Evolutionary conservation across 768 basidiomycete species (phyloP).

Genomic region (Amylocystis lapponica): DNA sequence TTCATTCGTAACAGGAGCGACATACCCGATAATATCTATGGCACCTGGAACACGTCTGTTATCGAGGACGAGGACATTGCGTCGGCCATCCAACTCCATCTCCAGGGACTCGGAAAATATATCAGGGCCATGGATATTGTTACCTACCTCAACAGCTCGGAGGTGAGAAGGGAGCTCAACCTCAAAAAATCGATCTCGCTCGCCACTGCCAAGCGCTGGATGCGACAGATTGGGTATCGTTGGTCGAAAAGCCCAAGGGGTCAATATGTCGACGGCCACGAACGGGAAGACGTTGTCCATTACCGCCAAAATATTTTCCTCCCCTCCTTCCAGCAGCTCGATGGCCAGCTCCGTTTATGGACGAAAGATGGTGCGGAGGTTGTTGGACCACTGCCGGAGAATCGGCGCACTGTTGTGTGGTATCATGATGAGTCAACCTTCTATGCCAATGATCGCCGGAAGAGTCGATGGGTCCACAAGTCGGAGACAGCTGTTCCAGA

Average conservation of each 20-base stretch:
- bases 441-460: constrained; percentile 28
- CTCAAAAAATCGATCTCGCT: constrained; percentile 15
- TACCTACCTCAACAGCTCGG: constrained; percentile 1
- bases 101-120: constrained; percentile 19
- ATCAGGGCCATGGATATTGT: constrained; percentile 13
- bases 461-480: too few species aligned
- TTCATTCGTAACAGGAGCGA: too few species aligned
- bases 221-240: constrained; percentile 28
- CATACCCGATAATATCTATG: too few species aligned
- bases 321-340: constrained; percentile 4
- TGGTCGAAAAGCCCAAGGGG: constrained; percentile 26
- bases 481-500: too few species aligned
- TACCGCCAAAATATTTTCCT: constrained; percentile 23
- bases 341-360: constrained; percentile 18
- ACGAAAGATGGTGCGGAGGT: constrained; percentile 14
- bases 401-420: constrained; percentile 15
- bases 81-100: constrained; percentile 20
- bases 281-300: constrained; percentile 31
- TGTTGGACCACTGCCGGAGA: constrained; percentile 11
- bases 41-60: constrained; percentile 1
- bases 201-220: constrained; percentile 26
- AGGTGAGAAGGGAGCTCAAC: constrained; percentile 10
- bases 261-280: too few species aligned
- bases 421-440: constrained; percentile 37
- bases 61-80: constrained; percentile 26